Base-by-base conservation (phyloP, 2,329 filamentous ascomycete species). In the Fusarium anthophilum region DNA sequence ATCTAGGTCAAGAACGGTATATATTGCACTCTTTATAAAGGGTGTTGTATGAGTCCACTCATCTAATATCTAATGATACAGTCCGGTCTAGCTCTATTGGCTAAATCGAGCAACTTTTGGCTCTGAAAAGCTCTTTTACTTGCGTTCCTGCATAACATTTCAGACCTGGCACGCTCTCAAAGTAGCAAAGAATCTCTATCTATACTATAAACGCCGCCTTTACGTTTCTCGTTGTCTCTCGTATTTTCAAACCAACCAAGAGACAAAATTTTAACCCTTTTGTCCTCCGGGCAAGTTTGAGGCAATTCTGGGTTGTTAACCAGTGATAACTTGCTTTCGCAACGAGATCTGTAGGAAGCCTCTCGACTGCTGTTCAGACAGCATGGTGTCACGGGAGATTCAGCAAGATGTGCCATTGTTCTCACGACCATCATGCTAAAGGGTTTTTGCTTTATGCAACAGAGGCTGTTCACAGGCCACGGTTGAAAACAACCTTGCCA, bases 401-500 rank as follows among this genome's bases (percentile, higher is more conserved):
- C 47, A 24, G 11, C 56, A 63, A 51, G 44, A 26, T 53, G 38
- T 57, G 45, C 50, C 41, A 41, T 69, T 30, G 32, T 54, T 66
- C 35, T 44, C 30, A n/a, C 37, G 51, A 28, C n/a, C 41, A 28
- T 37, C 51, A 59, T 48, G 58, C 38, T 12, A 41, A 57, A 38
- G 38, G 32, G 8, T 20, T 30, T 39, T 38, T 50, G 43, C 28
- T 35, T 13, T 22, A 63, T 24, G 43, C 32, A 50, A 43, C n/a
- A 45, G 30, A 48, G 35, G 20, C n/a, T 28, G 26, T 45, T 84
- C 85, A 98, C 78, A 99, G 96, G 18, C 96, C 96, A 79, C 96
- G 90, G 83, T 99, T 98, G 84, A 99, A 98, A 81, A 97, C 94
- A n/a, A 99, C 93, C 86, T 94, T 87, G 0, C 94, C 95, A 62